Base-by-base conservation (phyloP, 345 rosid genomes). In the Syzygium aromaticum region DNA sequence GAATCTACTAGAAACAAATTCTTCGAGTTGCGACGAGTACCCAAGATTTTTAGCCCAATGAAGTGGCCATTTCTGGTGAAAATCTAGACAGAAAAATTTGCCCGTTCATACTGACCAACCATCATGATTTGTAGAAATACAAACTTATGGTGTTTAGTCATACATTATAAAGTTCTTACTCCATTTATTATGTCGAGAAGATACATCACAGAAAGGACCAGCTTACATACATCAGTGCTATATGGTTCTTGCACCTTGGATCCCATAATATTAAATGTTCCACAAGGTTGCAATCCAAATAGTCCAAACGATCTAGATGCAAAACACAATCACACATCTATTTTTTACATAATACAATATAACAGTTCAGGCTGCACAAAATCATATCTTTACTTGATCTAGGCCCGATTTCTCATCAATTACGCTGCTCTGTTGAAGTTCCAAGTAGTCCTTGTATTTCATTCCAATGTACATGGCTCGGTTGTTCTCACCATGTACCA, bases 331-430 rank as follows among this genome's bases (percentile, higher is more conserved):
- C 80, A 40, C 49, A 38, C 49, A 38, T 73, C 80, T 25, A 73
- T 17, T 38, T 5, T 43, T 43, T 43, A 43, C 46, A 43, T 43
- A 43, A 43, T 43, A 43, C 46, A 10, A 23, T 30, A 84, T 28
- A 14, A 84, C 86, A 84, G 46, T 16, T n/a, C 63, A 43, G 51
- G 27, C 51, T 40, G 56, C 16, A 21, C 87, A 11, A 9, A 53
- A 57, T 84, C 27, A 63, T 38, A 86, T 84, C 64, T 89, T 85
- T 30, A 90, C 51, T 8, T 87, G 56, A 7, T 92, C 93, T 88
- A 94, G 89, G 88, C 56, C 28, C 7, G 92, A 88, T 85, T 93
- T 93, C 12, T 90, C 87, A 6, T 87, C 85, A 23, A 93, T 93
- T 23, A 54, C 85, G 78, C 43, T 88, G 89, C 92, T 89, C 77